These are phyloP conservation scores for Paramecium biaurelia DNA, from an alignment of 73 alveolate species.

Conservation along the genomic window DNA sequence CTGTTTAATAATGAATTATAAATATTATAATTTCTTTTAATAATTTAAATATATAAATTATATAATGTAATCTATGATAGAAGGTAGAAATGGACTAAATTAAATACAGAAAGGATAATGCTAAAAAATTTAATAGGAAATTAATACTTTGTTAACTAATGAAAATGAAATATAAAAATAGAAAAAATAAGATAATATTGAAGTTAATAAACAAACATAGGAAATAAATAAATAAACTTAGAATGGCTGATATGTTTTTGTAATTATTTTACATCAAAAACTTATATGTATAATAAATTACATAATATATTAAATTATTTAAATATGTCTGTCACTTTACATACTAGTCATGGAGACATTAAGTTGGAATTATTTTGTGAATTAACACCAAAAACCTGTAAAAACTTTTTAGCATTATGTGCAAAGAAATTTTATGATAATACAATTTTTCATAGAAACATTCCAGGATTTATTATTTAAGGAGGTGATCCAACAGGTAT, in stretches of 20 bases:
- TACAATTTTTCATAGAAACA: slow-evolving; percentile 73
- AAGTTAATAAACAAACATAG: neutral
- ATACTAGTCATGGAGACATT: slow-evolving; percentile 71
- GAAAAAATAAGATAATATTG: too few species aligned
- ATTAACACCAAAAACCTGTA: slow-evolving; percentile 66
- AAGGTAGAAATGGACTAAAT: neutral
- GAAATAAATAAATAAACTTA: neutral
- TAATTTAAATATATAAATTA: neutral
- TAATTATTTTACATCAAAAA: neutral
- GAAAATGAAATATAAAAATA: neutral
- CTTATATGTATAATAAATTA: neutral
- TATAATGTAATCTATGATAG: neutral
- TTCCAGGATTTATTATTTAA: slow-evolving; percentile 70
- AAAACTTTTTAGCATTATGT: slow-evolving; percentile 69
- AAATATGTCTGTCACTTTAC: slow-evolving; percentile 74
- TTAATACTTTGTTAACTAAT: neutral
- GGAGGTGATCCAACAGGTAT: slow-evolving; percentile 84
- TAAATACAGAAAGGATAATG: neutral
- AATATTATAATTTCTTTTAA: neutral
- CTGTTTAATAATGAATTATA: neutral
- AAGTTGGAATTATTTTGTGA: slow-evolving; percentile 72
- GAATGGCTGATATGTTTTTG: neutral
- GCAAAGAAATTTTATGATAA: slow-evolving; percentile 70
- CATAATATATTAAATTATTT: neutral
- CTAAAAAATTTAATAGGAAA: neutral